Evolutionary conservation across 495 filamentous ascomycete species (phyloP).

Genomic region (Gamarada debralockiae): DNA sequence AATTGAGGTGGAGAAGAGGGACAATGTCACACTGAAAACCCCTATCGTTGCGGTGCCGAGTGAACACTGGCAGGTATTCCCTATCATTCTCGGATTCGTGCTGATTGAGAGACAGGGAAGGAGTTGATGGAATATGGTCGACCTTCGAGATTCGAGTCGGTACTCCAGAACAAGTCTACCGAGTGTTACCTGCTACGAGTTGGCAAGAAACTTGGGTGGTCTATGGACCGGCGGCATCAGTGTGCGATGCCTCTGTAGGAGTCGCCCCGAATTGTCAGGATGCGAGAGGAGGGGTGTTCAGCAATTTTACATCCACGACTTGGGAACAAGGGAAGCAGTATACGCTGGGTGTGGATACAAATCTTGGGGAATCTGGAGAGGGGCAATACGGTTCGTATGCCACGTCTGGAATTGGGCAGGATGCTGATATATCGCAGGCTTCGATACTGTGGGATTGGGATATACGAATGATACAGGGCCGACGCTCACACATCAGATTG

Average conservation of each 20-base stretch:
- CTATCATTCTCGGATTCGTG: not conserved
- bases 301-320: constrained; percentile 38
- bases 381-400: constrained; percentile 16
- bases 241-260: constrained; percentile 30
- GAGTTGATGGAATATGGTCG: constrained; percentile 34
- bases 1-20: not conserved
- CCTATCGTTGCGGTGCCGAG: not conserved
- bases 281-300: constrained; percentile 43
- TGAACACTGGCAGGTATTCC: not conserved
- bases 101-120: not conserved
- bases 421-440: constrained; percentile 37
- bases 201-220: constrained; percentile 35
- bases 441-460: constrained; percentile 49
- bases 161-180: constrained; percentile 30
- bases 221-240: constrained; percentile 25
- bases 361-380: constrained; percentile 9
- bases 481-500: constrained; percentile 39
- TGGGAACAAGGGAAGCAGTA: constrained; percentile 36
- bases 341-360: constrained; percentile 12
- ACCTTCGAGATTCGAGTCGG: constrained; percentile 32
- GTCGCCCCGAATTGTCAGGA: constrained; percentile 34
- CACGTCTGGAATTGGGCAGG: constrained; percentile 18
- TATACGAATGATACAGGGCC: constrained; percentile 31
- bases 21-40: not conserved
- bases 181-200: constrained; percentile 33